Evolutionary conservation across 768 basidiomycete species (phyloP), one percentile per base, ranked within the genome.

Genomic region (Panellus pusillus): DNA sequence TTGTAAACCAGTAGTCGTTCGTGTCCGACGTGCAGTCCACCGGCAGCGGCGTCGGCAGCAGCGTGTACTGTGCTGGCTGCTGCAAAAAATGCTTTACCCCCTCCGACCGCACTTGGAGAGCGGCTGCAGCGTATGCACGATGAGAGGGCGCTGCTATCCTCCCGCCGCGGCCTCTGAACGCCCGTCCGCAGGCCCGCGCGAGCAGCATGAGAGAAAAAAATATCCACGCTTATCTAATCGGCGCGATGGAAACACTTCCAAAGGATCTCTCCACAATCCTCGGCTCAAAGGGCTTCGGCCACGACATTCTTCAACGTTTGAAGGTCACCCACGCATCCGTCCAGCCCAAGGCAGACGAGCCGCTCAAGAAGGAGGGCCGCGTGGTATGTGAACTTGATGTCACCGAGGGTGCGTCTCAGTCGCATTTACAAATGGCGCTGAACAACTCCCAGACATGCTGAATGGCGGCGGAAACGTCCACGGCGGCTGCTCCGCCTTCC

Each of bases 11-110:
- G 46, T 77, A 58, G 57, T 79, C 78, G 58, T 79, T 74, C 12
- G 69, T 52, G 0, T 60, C 52, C 4, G 78, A 78, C 1, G 66
- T 47, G 36, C 65, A 64, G 60, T 80, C 78, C 19, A 69, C 66
- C 0, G 89, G 86, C 6, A 85, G 77, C 1, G 89, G 89, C 0
- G 86, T 73, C 0, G 90, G 87, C 0, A 91, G 69, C 17, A 90
- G 68, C 0, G 84, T 84, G 63, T 81, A 80, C 2, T 76, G 68
- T 4, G 71, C 52, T 0, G 70, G 70, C n/a, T 73, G 75, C 19
- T 72, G 68, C 9, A 88, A 71, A 61, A 86, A 87, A 17, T 66
- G 61, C 19, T 76, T 71, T 68, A 86, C 77, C 17, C 81, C 77
- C 8, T 68, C 44, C 3, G 32, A 24, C 2, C 13, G 31, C 7